Base-by-base conservation (phyloP, 495 filamentous ascomycete genomes). In the Podospora pseudocomata region DNA sequence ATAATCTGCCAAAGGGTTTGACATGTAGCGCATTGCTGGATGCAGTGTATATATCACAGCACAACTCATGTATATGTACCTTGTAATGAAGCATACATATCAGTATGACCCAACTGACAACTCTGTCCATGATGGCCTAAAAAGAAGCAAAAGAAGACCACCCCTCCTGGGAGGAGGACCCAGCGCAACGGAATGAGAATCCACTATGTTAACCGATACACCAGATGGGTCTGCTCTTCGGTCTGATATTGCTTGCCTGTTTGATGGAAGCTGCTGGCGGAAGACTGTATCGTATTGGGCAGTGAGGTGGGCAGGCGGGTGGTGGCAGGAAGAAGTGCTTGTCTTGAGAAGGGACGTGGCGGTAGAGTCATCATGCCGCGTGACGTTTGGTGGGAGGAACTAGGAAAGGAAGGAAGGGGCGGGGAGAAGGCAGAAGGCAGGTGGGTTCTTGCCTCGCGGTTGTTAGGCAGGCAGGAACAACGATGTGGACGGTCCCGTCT, bases 161-260 rank as follows among this genome's bases (percentile, higher is more conserved):
- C 61, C 61, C 61, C 32, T 49, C 32, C 61, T n/a, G 61, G 61
- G 61, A 63, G 32, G 49, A 30, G 61, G 49, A 63, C 61, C 61
- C 61, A n/a, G 61, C 61, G 61, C 61, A 63, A 63, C 34, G 61
- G 61, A 63, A 63, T 63, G 61, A 63, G 61, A 63, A 63, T 63
- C 61, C 61, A 32, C 61, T 63, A 63, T 63, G 61, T 63, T 63
- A 63, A 63, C 61, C 34, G 61, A 63, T 63, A 63, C 61, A 63
- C 61, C 61, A 63, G 32, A 49, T 19, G 32, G 61, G 61, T 63
- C 23, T 61, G 26, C 26, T 62, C n/a, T 58, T 58, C 55, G 23
- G 55, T 58, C 39, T 16, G 7, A 20, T 9, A 9, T 26, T 26
- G n/a, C 30, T 26, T 58, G 55, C 16, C 32, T 63, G 28, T 32